Percentiles rank a stretch among this genome's conserved stretches.
These are phyloP conservation scores for Lepidopterella palustris DNA, from an alignment of 495 filamentous ascomycete species.

Conservation along the genomic window DNA sequence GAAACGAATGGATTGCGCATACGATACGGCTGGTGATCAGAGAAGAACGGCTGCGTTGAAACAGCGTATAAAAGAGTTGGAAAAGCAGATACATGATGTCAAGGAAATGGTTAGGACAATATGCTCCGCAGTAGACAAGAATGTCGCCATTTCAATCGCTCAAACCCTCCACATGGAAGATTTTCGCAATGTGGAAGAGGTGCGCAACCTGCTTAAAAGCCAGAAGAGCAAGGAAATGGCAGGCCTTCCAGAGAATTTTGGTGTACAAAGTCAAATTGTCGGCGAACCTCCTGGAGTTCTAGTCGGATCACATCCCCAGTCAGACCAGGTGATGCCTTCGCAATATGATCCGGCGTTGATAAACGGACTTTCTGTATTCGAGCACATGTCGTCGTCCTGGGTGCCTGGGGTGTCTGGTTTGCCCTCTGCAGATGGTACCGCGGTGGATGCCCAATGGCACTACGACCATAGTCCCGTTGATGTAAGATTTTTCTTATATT, in stretches of 20 bases:
- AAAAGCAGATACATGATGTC: slow-evolving; percentile 2
- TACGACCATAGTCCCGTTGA: background rate
- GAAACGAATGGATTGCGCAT: slow-evolving; percentile 1
- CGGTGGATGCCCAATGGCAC: background rate
- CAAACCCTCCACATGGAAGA: background rate
- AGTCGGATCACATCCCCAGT: too few relatives aligned
- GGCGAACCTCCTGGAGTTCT: too few relatives aligned
- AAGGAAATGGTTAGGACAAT: slow-evolving; percentile 1
- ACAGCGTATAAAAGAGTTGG: background rate
- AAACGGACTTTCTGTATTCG: background rate
- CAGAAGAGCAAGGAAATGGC: background rate
- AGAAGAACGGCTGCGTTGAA: slow-evolving; percentile 11
- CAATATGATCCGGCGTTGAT: background rate
- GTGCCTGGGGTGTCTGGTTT: background rate
- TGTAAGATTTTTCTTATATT: background rate
- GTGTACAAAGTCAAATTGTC: too few relatives aligned
- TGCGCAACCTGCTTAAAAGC: background rate
- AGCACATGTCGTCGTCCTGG: background rate
- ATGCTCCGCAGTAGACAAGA: background rate
- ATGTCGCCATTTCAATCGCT: background rate
- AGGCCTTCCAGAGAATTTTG: background rate
- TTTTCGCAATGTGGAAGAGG: background rate
- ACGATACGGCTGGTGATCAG: slow-evolving; percentile 13
- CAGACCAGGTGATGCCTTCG: too few relatives aligned
- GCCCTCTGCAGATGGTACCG: background rate